Conservation (phyloP, 192 early-diverging fungal species). For the Linnemannia elongata region DNA sequence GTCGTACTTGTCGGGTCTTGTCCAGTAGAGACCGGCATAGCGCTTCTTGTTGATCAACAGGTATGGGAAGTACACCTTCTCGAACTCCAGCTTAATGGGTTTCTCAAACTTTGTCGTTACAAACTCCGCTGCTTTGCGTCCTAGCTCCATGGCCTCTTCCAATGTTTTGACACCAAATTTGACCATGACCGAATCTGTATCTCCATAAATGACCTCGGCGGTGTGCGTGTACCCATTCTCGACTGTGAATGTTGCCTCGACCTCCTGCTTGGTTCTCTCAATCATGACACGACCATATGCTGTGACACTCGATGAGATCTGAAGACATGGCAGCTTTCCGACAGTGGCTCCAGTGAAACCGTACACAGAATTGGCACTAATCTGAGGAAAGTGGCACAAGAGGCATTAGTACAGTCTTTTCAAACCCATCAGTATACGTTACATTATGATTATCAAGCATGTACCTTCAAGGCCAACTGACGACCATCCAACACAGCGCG, state of each 20-base stretch:
- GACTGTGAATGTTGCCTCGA: conserved; percentile 86
- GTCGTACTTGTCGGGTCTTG: conserved; percentile 91
- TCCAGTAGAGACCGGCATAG: conserved; percentile 99
- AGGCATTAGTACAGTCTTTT: neutral
- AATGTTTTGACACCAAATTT: conserved; percentile 91
- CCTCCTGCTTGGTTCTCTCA: conserved; percentile 84
- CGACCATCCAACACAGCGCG: conserved; percentile 94
- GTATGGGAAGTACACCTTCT: conserved; percentile 99
- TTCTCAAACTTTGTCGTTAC: conserved; percentile 89
- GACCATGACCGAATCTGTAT: conserved; percentile 99
- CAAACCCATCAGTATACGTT: neutral
- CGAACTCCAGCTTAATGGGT: conserved; percentile 99
- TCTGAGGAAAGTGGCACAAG: conserved; percentile 44
- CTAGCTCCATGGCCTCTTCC: conserved; percentile 88
- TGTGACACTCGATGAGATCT: conserved; percentile 94
- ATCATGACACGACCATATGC: conserved; percentile 98
- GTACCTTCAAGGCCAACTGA: conserved; percentile 93
- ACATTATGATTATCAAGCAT: neutral
- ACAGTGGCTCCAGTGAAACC: conserved; percentile 96
- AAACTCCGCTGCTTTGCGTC: conserved; percentile 84
- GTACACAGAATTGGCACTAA: conserved; percentile 97
- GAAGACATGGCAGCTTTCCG: conserved; percentile 91
- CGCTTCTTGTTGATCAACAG: conserved; percentile 98
- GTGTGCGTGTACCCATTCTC: conserved; percentile 90
- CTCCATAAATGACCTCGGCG: conserved; percentile 96